Evolutionary conservation across 2,329 filamentous ascomycete species (phyloP), one percentile per base, ranked within the genome.

Genomic region (Fusarium poae): DNA sequence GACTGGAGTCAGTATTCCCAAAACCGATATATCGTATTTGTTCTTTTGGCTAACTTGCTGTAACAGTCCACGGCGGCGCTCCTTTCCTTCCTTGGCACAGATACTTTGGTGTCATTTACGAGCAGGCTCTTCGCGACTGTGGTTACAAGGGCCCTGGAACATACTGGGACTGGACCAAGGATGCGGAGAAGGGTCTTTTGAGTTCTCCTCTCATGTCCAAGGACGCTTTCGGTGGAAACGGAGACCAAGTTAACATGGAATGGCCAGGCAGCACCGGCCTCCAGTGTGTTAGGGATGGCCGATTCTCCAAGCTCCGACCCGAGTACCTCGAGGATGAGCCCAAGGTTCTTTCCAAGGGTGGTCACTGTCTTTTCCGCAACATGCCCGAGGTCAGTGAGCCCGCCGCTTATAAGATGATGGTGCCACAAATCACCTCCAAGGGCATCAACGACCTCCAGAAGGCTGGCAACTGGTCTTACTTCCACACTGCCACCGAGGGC

Each of bases 1-100:
- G 8, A 3, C 0, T 62, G 39, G 25, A 62, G 58, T 45, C 12
- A 40, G 58, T 61, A 2, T 3, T 0, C 3, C 2, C 3, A 4
- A 5, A 12, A 5, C 4, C 21, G 12, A 4, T 10, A 3, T 15
- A 10, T 12, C 20, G 2, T n/a, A n/a, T 12, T 4, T 16, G 11
- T 4, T 2, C 5, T 9, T 5, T 53, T 27, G 6, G 15, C 48
- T 57, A 37, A 57, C 30, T 5, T 1, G 0, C 0, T 1, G 2
- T 15, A 4, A n/a, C 0, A 63, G 60, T 63, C 0, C 57, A 62
- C 2, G 49, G 58, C 1, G 59, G 40, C 0, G 23, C 59, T 23
- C 48, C 59, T 12, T 63, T 63, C 30, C 60, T 63, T 7, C 60
- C 60, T 2, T 63, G 58, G 60, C 58, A 63, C 32, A 29, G 60